Base-by-base conservation (phyloP, 352 stramenopile species). In the Globisporangium spinosum region DNA sequence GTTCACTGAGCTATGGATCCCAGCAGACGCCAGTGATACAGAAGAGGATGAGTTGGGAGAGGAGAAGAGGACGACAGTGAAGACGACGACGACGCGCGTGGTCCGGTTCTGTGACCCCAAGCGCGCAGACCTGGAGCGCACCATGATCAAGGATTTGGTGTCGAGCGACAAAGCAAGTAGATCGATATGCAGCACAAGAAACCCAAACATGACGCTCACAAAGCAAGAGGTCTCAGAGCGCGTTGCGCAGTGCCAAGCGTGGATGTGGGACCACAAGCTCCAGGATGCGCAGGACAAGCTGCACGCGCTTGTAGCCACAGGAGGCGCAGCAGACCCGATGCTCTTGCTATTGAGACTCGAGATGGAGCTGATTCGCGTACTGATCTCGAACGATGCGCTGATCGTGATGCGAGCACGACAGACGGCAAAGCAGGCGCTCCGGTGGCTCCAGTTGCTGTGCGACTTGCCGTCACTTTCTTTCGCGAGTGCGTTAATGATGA, bases 331-430 rank as follows among this genome's bases (percentile, higher is more conserved):
- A 15, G 70, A 82, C 34, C 74, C 76, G 3, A 58, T 71, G 38
- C 29, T 77, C 12, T 66, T 72, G 62, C 43, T 85, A 0, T 22
- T 74, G 32, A 45, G 53, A 1, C 71, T 69, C 25, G 77, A 83
- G 67, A 40, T 85, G 0, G 73, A 77, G n/a, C 38, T 64, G 0
- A 55, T 78, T 8, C 75, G 77, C 2, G 77, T 82, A 22, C 15
- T 85, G 27, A 60, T 77, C 23, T 85, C 77, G 22, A 79, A 80
- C 32, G 77, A 85, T 43, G 15, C 57, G 34, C 58, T 78, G 12
- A 70, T 74, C 4, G 8, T 69, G 1, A 75, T 75, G 13, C 68
- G 71, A 13, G 76, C 77, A 2, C 67, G 70, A 2, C 49, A 63
- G 2, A 49, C 32, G 2, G 76, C 67, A 7, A 74, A 63, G 2